These are phyloP conservation scores for Phytophthora pisi DNA, from an alignment of 352 stramenopile genomes.

Conservation along the genomic window DNA sequence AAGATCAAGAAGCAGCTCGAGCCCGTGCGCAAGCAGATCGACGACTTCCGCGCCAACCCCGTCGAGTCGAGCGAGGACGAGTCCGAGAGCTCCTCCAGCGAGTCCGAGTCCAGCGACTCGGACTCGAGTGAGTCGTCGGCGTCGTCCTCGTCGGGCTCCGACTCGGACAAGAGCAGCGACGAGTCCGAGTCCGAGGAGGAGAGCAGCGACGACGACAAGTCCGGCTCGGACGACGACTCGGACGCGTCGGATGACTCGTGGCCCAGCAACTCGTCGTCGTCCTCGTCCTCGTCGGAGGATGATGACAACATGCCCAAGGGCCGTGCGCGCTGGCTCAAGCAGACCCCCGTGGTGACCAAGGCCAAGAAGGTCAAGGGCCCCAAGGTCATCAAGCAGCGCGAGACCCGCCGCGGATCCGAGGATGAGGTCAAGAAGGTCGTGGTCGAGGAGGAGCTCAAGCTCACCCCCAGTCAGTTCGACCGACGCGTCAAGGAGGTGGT, in stretches of 20 bases:
- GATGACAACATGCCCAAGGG: slow-evolving; percentile 94
- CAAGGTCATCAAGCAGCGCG: slow-evolving; percentile 47
- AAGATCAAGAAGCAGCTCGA: slow-evolving; percentile 97
- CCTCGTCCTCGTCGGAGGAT: slow-evolving; percentile 66
- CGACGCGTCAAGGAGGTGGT: slow-evolving; percentile 87
- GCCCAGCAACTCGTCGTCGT: slow-evolving; percentile 66
- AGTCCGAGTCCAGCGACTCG: slow-evolving; percentile 21
- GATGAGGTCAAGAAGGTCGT: slow-evolving; percentile 52
- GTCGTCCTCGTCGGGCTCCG: slow-evolving; percentile 41
- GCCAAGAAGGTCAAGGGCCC: slow-evolving; percentile 50
- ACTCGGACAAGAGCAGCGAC: slow-evolving; percentile 19
- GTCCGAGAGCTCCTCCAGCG: slow-evolving; percentile 38
- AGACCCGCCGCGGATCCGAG: slow-evolving; percentile 62
- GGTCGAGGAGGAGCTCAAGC: slow-evolving; percentile 86
- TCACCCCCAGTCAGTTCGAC: slow-evolving; percentile 80
- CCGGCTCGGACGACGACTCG: slow-evolving; percentile 44
- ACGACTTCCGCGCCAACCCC: slow-evolving; percentile 92
- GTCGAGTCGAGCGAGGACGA: slow-evolving; percentile 78
- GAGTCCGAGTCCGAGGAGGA: slow-evolving; percentile 28
- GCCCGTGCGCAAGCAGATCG: slow-evolving; percentile 85
- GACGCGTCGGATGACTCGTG: slow-evolving; percentile 58
- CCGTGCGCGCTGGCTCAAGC: slow-evolving; percentile 96
- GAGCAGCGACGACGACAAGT: slow-evolving; percentile 24
- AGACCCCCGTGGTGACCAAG: slow-evolving; percentile 74
- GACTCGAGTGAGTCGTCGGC: slow-evolving; percentile 15